phyloP scores from a whole-genome alignment of 108 stramenopile species.

The Licmophora abbreviata region DNA sequence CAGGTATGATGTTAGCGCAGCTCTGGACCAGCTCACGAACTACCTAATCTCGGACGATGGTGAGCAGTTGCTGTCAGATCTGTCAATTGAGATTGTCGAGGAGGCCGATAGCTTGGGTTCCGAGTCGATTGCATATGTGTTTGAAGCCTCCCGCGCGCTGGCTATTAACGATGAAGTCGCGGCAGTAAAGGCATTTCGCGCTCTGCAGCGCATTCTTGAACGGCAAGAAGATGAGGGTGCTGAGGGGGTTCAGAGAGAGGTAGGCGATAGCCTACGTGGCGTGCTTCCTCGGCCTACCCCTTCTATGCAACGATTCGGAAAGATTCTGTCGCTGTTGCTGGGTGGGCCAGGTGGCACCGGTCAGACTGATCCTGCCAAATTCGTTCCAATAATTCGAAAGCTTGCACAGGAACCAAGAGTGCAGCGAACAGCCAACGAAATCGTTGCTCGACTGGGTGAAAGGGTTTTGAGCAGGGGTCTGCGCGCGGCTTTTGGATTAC shows the following conservation, averaged over 20 bases:
- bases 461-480: slow-evolving; percentile 55
- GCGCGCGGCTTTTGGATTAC: slow-evolving; percentile 65
- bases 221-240: slow-evolving; percentile 9
- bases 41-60: slow-evolving; percentile 82
- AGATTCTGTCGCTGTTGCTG: slow-evolving; percentile 46
- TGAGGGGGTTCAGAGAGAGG: slow-evolving; percentile 15
- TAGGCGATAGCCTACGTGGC: slow-evolving; percentile 26
- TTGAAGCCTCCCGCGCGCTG: slow-evolving; percentile 45
- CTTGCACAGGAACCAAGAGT: slow-evolving; percentile 63
- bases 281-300: slow-evolving; percentile 60
- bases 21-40: slow-evolving; percentile 72
- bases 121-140: slow-evolving; percentile 53
- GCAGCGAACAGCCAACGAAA: slow-evolving; percentile 56
- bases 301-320: slow-evolving; percentile 54
- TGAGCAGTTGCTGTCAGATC: slow-evolving; percentile 48
- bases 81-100: slow-evolving; percentile 68
- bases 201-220: slow-evolving; percentile 34
- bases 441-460: slow-evolving; percentile 65
- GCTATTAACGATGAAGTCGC: slow-evolving; percentile 55
- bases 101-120: slow-evolving; percentile 67
- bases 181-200: slow-evolving; percentile 57
- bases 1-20: slow-evolving; percentile 73
- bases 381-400: slow-evolving; percentile 60
- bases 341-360: slow-evolving; percentile 25
- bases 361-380: slow-evolving; percentile 46